phyloP scores from a whole-genome alignment of 768 basidiomycete species.

The Tricholomella constricta region DNA sequence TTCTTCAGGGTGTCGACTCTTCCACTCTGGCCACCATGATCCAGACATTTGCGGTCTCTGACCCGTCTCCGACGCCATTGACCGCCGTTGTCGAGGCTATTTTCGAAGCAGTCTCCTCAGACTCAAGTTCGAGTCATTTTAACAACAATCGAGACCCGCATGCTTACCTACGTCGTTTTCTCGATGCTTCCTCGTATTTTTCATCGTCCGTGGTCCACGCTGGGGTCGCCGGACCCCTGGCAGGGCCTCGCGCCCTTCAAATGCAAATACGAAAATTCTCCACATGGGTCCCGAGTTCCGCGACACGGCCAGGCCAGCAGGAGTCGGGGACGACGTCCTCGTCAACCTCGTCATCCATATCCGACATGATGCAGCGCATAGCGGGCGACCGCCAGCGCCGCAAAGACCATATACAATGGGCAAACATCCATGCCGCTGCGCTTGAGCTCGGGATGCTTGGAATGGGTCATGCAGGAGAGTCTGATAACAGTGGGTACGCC shows the following conservation, averaged over 20 bases:
- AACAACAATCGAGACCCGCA: conserved; percentile 39
- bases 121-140: conserved; percentile 30
- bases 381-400: conserved; percentile 59
- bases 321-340: conserved; percentile 17
- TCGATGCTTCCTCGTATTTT: conserved; percentile 55
- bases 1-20: conserved; percentile 48
- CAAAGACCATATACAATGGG: conserved; percentile 69
- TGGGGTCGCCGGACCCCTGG: conserved; percentile 53
- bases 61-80: conserved; percentile 53
- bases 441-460: conserved; percentile 58
- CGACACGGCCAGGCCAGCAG: conserved; percentile 11
- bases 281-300: conserved; percentile 47
- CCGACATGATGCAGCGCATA: conserved; percentile 65
- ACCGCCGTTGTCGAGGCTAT: conserved; percentile 52
- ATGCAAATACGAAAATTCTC: conserved; percentile 60
- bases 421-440: conserved; percentile 64
- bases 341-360: conserved; percentile 23
- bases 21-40: conserved; percentile 56
- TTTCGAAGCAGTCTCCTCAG: conserved; percentile 52
- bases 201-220: conserved; percentile 51
- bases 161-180: conserved; percentile 49
- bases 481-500: conserved; percentile 44
- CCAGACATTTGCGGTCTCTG: conserved; percentile 46
- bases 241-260: conserved; percentile 59
- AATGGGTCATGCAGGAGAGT: conserved; percentile 39